These are phyloP conservation scores for Fusarium nurragi DNA, from an alignment of 2,329 filamentous ascomycete species.

Conservation along the genomic window DNA sequence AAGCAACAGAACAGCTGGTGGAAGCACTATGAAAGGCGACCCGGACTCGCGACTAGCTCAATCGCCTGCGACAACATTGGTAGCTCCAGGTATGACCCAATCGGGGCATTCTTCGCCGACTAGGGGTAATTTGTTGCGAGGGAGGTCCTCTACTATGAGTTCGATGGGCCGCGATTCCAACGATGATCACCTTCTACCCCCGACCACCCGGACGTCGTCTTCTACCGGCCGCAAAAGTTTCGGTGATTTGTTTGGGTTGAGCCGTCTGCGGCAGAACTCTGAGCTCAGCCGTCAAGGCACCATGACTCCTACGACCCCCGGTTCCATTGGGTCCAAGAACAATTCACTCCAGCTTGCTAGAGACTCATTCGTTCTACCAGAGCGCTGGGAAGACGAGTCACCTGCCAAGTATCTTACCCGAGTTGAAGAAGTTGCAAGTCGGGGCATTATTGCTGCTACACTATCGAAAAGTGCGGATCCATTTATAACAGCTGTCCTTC, in stretches of 20 bases:
- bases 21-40: slow-evolving; percentile 33
- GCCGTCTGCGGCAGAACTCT: slow-evolving; percentile 82
- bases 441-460: slow-evolving; percentile 84
- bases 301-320: slow-evolving; percentile 74
- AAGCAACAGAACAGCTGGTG: slow-evolving; percentile 42
- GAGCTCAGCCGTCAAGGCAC: slow-evolving; percentile 77
- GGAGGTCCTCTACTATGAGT: slow-evolving; percentile 88
- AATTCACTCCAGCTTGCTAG: slow-evolving; percentile 83
- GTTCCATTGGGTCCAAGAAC: slow-evolving; percentile 76
- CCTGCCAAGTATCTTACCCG: slow-evolving; percentile 88
- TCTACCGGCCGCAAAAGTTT: slow-evolving; percentile 95
- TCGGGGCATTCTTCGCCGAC: slow-evolving; percentile 75
- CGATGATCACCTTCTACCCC: slow-evolving; percentile 74
- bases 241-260: slow-evolving; percentile 83
- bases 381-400: slow-evolving; percentile 86
- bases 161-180: slow-evolving; percentile 79
- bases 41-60: slow-evolving; percentile 35
- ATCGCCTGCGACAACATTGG: slow-evolving; percentile 61
- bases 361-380: slow-evolving; percentile 76
- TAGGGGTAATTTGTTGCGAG: slow-evolving; percentile 69
- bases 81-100: slow-evolving; percentile 52
- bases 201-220: slow-evolving; percentile 78
- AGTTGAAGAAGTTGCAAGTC: slow-evolving; percentile 81
- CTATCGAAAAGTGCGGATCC: slow-evolving; percentile 86
- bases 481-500: slow-evolving; percentile 83